Conservation (phyloP, 2,329 filamentous ascomycete genomes). For the Hypoxylon sp. region DNA sequence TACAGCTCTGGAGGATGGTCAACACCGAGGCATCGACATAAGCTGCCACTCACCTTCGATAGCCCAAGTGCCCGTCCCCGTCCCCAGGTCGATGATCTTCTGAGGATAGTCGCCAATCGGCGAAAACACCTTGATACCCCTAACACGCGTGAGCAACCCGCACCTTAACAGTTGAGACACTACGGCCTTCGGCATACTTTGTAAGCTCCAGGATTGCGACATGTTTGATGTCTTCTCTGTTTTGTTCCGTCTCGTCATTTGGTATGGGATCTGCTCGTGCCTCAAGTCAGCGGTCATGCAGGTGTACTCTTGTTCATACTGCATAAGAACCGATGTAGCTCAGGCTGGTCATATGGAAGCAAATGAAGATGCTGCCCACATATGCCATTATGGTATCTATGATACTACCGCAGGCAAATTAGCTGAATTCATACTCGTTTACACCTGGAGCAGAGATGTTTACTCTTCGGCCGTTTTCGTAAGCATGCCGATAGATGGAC, state of each 20-base stretch:
- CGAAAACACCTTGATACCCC: constrained; percentile 29
- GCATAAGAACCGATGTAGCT: too few species aligned
- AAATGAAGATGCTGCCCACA: background rate
- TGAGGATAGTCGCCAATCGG: constrained; percentile 32
- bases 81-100: constrained; percentile 44
- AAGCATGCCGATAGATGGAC: constrained; percentile 48
- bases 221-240: constrained; percentile 51
- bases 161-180: background rate
- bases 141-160: constrained; percentile 2
- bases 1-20: background rate
- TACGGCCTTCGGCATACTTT: background rate
- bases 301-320: background rate
- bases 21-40: too few species aligned
- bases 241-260: constrained; percentile 51
- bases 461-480: constrained; percentile 46
- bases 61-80: constrained; percentile 55
- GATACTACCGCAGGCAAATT: constrained; percentile 38
- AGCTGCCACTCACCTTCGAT: constrained; percentile 40
- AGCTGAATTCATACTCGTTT: constrained; percentile 1
- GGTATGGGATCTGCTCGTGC: constrained; percentile 43
- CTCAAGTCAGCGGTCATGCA: background rate
- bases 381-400: constrained; percentile 47
- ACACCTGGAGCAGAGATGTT: background rate
- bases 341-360: too few species aligned
- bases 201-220: constrained; percentile 50